Percentiles rank a stretch among this genome's conserved stretches.
Conservation (phyloP, 1,284 basidiomycete genomes). For the Puccinia horiana region DNA sequence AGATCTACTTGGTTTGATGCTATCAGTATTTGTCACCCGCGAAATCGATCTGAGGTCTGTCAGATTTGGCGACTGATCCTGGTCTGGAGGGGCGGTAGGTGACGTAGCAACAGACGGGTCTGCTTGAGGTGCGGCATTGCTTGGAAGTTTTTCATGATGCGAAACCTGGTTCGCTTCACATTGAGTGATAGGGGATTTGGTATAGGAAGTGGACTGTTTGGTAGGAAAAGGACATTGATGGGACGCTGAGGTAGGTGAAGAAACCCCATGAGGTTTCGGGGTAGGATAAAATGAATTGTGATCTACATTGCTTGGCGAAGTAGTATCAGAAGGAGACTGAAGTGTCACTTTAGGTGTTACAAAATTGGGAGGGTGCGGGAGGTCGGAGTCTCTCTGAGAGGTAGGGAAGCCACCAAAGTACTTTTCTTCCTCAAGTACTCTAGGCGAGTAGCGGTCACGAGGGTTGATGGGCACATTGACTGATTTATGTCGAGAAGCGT, state of each 20-base stretch:
- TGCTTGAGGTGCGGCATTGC: background rate
- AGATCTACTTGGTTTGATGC: background rate
- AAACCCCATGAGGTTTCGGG: background rate
- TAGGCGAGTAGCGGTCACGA: background rate
- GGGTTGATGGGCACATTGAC: background rate
- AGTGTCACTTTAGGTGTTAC: slow-evolving; percentile 22
- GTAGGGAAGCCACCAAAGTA: background rate
- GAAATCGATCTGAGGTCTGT: background rate
- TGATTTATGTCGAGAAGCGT: background rate
- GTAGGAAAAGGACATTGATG: background rate
- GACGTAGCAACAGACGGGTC: background rate
- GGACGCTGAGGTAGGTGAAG: slow-evolving; percentile 8
- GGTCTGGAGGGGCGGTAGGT: background rate
- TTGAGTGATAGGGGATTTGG: background rate
- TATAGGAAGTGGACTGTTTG: background rate
- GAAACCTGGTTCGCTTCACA: no score
- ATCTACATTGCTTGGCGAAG: background rate
- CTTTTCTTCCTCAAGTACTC: slow-evolving; percentile 1
- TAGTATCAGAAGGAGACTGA: slow-evolving; percentile 29
- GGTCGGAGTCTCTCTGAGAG: background rate
- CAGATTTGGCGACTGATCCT: background rate
- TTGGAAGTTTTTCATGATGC: background rate
- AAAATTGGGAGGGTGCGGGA: slow-evolving; percentile 12
- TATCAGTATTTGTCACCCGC: background rate
- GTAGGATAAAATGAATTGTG: background rate